Evolutionary conservation across 2,329 filamentous ascomycete species (phyloP), one percentile per base, ranked within the genome.

Genomic region (Saccharata proteae): DNA sequence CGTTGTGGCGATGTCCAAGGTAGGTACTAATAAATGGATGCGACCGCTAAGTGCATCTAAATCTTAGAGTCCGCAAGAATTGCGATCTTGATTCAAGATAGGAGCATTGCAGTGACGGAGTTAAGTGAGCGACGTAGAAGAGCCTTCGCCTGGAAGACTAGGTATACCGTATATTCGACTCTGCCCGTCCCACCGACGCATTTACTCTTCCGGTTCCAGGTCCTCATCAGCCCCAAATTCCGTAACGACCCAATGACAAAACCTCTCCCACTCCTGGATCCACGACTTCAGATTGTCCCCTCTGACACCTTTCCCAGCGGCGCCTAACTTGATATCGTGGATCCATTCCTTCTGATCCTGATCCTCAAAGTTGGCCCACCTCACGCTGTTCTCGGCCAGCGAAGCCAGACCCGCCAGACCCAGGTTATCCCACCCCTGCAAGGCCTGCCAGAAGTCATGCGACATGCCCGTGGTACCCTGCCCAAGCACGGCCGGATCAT

Each of bases 381-480:
- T 70, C 26, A 96, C 75, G 42, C 83, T 92, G 49, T 93, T 96
- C 65, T 96, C 85, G 0, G 85, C 88, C 44, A 98, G 65, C 35
- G 77, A 80, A 0, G 80, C 88, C 31, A 96, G 59, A 0, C 86
- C 88, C 8, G 82, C 84, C 3, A 96, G 65, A 1, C 86, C 90
- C 10, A 94, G 69, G 48, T 92, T 93, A 37, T 93, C 79, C 73
- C 86, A 90, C 0, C 82, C 86, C 55, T 93, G 85, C 13, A 94
- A 61, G 2, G 81, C 80, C 55, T 93, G 84, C 83, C 84, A 94
- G 56, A 93, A 93, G 57, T 94, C 85, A 55, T 93, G 82, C 2
- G 80, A 88, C 68, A 90, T 77, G 21, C 83, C 84, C 16, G 76
- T 79, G 5, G 69, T 73, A 35, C 81, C 81, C 46, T 93, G 82